Evolutionary conservation across 148 eudicot species (phyloP).

Genomic region (Chenopodium berlandieri): DNA sequence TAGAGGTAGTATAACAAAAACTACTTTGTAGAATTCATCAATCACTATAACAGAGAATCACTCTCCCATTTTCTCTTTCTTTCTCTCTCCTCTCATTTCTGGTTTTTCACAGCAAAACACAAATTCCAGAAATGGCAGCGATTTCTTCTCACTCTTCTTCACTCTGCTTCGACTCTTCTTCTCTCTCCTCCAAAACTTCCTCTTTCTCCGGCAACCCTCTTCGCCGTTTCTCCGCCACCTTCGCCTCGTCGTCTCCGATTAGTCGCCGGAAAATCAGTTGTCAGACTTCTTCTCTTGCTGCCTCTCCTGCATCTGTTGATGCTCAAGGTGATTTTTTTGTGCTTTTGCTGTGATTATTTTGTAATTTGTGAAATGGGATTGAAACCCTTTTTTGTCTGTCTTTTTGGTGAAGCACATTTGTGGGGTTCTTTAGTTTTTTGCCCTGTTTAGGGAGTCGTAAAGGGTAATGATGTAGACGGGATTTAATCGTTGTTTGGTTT

Average conservation of each 20-base stretch:
- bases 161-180: slow-evolving; percentile 33
- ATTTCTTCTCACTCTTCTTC: slow-evolving; percentile 29
- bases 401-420: too few relatives aligned
- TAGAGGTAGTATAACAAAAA: too few relatives aligned
- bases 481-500: too few relatives aligned
- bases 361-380: neutral
- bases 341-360: neutral
- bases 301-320: slow-evolving; percentile 35
- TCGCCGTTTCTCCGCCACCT: slow-evolving; percentile 27
- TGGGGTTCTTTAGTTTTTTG: too few relatives aligned
- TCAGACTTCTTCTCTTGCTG: slow-evolving; percentile 39
- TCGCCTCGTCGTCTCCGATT: slow-evolving; percentile 27
- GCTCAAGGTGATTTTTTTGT: slow-evolving; percentile 39
- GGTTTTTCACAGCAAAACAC: neutral
- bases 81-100: too few relatives aligned
- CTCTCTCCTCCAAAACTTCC: slow-evolving; percentile 42
- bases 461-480: too few relatives aligned
- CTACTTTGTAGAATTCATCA: neutral
- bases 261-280: slow-evolving; percentile 41
- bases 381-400: neutral
- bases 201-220: slow-evolving; percentile 22
- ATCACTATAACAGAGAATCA: neutral
- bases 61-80: neutral
- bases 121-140: slow-evolving; percentile 33
- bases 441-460: too few relatives aligned